Conservation (phyloP, 352 stramenopile genomes). For the Hyaloperonospora arabidopsidis region DNA sequence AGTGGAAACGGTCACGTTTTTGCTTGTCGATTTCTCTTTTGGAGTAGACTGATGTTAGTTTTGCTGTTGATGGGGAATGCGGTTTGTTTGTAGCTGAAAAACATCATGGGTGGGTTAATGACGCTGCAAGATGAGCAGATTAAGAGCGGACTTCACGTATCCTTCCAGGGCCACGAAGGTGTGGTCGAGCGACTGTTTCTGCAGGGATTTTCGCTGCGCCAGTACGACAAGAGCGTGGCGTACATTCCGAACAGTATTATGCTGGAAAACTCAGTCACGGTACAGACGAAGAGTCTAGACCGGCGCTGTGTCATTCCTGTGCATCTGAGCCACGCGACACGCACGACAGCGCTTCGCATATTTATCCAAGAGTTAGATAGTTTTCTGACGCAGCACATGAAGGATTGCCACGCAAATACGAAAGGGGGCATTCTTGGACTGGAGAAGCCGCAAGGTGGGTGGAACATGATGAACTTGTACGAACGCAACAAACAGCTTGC, state of each 20-base stretch:
- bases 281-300: slow-evolving; percentile 62
- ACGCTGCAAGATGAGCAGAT: slow-evolving; percentile 77
- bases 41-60: slow-evolving; percentile 11
- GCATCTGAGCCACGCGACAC: slow-evolving; percentile 53
- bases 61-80: background rate
- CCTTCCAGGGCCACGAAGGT: slow-evolving; percentile 70
- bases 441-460: slow-evolving; percentile 33
- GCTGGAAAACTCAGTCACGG: slow-evolving; percentile 62
- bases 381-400: slow-evolving; percentile 37
- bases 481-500: slow-evolving; percentile 31
- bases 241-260: slow-evolving; percentile 79
- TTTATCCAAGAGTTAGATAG: slow-evolving; percentile 75
- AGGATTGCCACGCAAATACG: slow-evolving; percentile 19
- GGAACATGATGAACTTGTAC: slow-evolving; percentile 40
- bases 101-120: slow-evolving; percentile 78
- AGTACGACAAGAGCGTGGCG: slow-evolving; percentile 74
- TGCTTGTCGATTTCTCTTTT: background rate
- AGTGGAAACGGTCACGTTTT: too few species aligned
- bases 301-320: slow-evolving; percentile 43
- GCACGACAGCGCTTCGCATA: slow-evolving; percentile 34
- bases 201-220: slow-evolving; percentile 69
- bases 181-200: slow-evolving; percentile 76
- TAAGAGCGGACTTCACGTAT: slow-evolving; percentile 66
- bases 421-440: slow-evolving; percentile 45
- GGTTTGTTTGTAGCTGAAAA: slow-evolving; percentile 53